Evolutionary conservation across 1,284 basidiomycete genomes (phyloP).

Genomic region (Heterobasidion occidentale): DNA sequence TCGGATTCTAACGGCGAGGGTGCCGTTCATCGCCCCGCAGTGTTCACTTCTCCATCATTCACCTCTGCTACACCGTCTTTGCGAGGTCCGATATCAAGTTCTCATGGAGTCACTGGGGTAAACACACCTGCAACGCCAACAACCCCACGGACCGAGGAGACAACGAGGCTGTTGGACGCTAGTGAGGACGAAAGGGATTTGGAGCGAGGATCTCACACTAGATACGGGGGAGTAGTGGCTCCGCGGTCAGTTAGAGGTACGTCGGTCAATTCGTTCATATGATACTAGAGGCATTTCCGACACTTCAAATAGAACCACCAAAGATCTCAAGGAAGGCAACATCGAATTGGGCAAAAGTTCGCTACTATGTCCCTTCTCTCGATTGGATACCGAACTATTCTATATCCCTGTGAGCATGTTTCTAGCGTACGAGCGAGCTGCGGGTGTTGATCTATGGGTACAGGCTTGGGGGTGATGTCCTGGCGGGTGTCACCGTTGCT

Average conservation of each 20-base stretch:
- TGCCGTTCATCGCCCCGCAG: neutral
- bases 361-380: conserved; percentile 66
- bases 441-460: neutral
- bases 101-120: neutral
- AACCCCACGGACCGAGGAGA: neutral
- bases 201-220: neutral
- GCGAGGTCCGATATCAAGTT: neutral
- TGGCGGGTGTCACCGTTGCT: conserved; percentile 83
- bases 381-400: conserved; percentile 84
- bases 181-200: neutral
- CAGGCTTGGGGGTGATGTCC: conserved; percentile 74
- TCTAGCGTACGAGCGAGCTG: neutral
- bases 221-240: neutral
- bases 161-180: neutral
- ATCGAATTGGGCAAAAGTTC: conserved; percentile 22
- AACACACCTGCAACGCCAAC: neutral
- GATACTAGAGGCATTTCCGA: neutral
- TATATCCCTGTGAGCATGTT: conserved; percentile 51
- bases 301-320: neutral
- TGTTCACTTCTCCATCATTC: neutral
- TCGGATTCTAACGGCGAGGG: neutral
- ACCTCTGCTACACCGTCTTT: neutral
- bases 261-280: neutral
- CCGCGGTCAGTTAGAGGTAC: neutral
- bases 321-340: neutral